Evolutionary conservation across 2,329 filamentous ascomycete species (phyloP).

Genomic region (Lanzia echinophila): DNA sequence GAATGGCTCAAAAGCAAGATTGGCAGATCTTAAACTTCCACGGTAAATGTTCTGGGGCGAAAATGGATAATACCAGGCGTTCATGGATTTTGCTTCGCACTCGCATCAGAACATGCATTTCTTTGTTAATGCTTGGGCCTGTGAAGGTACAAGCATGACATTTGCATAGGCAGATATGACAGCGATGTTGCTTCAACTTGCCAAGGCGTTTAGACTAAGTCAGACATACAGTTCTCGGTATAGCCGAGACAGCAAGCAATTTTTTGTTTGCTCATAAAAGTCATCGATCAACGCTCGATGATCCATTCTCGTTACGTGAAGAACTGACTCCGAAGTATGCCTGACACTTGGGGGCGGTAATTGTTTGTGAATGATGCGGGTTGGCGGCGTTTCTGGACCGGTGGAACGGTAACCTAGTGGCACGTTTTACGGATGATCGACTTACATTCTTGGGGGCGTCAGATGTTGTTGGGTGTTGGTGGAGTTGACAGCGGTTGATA

Average conservation of each 20-base stretch:
- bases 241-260: background rate
- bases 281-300: background rate
- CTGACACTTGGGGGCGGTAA: background rate
- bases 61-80: constrained; percentile 1
- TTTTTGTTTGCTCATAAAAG: background rate
- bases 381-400: background rate
- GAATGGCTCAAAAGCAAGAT: constrained; percentile 31
- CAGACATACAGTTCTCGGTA: background rate
- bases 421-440: background rate
- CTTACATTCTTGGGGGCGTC: background rate
- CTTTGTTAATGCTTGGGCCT: background rate
- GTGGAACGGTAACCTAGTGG: background rate
- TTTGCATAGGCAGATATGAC: background rate
- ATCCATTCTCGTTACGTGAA: background rate
- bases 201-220: background rate
- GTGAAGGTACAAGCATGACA: background rate
- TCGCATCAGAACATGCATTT: background rate
- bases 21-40: background rate
- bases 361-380: constrained; percentile 1
- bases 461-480: constrained; percentile 1
- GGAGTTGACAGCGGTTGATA: background rate
- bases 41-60: background rate
- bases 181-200: background rate
- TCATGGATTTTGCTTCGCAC: background rate
- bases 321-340: background rate